These are phyloP conservation scores for Picea sitchensis DNA, from an alignment of 75 land plant genomes.

Conservation along the genomic window DNA sequence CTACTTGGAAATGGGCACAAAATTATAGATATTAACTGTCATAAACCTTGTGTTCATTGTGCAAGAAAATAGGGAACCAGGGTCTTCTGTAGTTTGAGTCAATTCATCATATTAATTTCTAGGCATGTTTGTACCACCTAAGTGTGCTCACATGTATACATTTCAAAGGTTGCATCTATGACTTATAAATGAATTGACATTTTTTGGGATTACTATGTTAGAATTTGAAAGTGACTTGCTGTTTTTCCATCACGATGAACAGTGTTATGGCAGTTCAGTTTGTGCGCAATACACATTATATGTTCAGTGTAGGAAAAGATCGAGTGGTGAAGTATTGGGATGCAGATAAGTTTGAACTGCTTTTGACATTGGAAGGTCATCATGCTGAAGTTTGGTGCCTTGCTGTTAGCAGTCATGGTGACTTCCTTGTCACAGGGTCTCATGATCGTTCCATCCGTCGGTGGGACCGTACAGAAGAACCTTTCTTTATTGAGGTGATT, in stretches of 20 bases:
- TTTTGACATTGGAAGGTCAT: conserved; percentile 97
- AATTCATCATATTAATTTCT: neutral
- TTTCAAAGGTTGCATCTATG: neutral
- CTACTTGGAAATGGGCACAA: neutral
- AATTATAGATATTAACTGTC: neutral
- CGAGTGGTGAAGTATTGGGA: conserved; percentile 98
- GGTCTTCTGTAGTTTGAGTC: neutral
- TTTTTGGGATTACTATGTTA: neutral
- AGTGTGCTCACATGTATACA: neutral
- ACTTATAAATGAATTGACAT: neutral
- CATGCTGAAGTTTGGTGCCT: conserved; percentile 94
- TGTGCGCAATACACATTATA: conserved; percentile 93
- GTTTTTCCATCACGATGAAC: conserved; percentile 16
- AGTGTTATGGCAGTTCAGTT: conserved; percentile 96
- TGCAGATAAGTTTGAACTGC: conserved; percentile 97
- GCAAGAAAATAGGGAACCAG: neutral
- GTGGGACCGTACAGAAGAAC: conserved; percentile 99
- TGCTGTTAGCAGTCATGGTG: conserved; percentile 86
- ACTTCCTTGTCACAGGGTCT: conserved; percentile 94
- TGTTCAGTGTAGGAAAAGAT: conserved; percentile 97
- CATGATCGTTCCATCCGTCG: conserved; percentile 95
- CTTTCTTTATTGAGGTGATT: conserved; percentile 93
- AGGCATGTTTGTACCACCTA: neutral
- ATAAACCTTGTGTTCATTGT: neutral
- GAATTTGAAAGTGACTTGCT: neutral